Base-by-base conservation (phyloP, 805 yeast genomes). In the Myxozyma geophila region DNA sequence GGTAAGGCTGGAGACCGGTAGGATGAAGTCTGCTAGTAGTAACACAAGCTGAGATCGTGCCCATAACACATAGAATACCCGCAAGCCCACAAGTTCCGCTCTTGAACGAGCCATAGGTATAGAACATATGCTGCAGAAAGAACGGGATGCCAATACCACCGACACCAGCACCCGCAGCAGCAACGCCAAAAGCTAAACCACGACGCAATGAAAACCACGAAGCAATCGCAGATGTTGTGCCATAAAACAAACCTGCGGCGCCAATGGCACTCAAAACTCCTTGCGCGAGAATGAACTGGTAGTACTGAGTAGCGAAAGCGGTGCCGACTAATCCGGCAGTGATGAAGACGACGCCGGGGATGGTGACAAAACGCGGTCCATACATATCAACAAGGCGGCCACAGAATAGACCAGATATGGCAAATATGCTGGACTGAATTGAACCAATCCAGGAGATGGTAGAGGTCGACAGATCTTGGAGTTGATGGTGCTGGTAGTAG, bases 31-130 rank as follows among this genome's bases (percentile, higher is more conserved):
- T 65, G 7, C 74, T 60, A 43, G 63, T 66, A 35, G 72, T 51
- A 17, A 70, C 49, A 10, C 70, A 21, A 13, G 69, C 69, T 35
- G 74, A 58, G 17, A 73, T 53, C 5, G 59, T 35, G 12, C 68
- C 60, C n/a, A 75, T 72, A 0, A 63, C 76, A 8, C 74, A 63
- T 53, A 79, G 74, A 19, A 83, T 72, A 62, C 83, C 79, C 0
- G 83, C 83, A 54, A 83, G 72, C n/a, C 77, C 76, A 56, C 87
- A 75, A 50, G 81, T 76, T 2, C 85, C 81, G 85, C 86, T 83
- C 10, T 75, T 76, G 67, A 82, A 84, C 54, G 85, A 72, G 1
- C 71, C 74, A 4, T 74, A 74, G 41, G 72, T 73, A 19, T 72
- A 54, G 7, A 77, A 47, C 49, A 53, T 70, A 0, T 77, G 69